phyloP scores from a whole-genome alignment of 2,329 filamentous ascomycete species.

The Fusarium sp. region DNA sequence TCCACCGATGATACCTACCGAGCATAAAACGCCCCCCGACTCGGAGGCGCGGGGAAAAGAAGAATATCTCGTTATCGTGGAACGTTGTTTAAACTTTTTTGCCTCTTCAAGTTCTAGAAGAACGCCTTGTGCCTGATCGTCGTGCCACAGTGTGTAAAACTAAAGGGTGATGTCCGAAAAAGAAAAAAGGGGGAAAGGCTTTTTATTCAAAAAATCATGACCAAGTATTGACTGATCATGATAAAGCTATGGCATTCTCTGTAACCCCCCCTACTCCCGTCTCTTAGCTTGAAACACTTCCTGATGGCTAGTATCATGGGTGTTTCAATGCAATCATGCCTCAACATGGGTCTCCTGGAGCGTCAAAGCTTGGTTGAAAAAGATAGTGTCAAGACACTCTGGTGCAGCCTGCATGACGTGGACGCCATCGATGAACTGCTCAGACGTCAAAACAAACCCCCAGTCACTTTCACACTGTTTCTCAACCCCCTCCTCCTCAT shows the following conservation, averaged over 20 bases:
- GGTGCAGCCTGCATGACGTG: not conserved
- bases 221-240: not conserved
- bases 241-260: not conserved
- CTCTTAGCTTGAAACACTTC: not conserved
- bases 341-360: not conserved
- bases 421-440: not conserved
- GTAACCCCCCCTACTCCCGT: not conserved
- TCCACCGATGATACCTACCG: conserved; percentile 16
- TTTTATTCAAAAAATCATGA: not conserved
- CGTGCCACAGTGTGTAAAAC: not conserved
- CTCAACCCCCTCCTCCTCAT: not conserved
- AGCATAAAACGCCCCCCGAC: not conserved
- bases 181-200: not conserved
- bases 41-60: not conserved
- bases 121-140: not conserved
- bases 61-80: not conserved
- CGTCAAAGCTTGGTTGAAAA: not conserved
- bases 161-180: not conserved
- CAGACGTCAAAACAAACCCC: not conserved
- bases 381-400: not conserved
- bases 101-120: not conserved
- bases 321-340: conserved; percentile 3
- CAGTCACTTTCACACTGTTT: not conserved
- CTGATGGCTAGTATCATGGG: not conserved
- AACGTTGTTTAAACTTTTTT: not conserved